These are phyloP conservation scores for Calocybe indica DNA, from an alignment of 768 basidiomycete genomes.

Conservation along the genomic window DNA sequence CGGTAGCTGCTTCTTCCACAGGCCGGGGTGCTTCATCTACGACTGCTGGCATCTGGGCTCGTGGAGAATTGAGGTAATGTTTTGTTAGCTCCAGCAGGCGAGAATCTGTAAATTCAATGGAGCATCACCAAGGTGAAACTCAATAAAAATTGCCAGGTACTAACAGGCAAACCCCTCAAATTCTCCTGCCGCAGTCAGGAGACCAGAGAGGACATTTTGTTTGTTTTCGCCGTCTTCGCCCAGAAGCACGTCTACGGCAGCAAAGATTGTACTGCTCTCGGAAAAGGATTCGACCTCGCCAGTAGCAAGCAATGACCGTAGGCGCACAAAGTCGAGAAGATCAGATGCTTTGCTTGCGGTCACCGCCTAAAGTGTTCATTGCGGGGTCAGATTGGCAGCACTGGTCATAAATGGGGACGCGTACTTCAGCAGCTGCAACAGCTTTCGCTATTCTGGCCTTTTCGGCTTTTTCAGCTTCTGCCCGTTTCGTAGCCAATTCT, in stretches of 20 bases:
- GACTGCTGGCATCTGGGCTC: not conserved
- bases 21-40: constrained; percentile 24
- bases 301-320: constrained; percentile 44
- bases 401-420: constrained; percentile 1
- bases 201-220: constrained; percentile 42
- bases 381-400: not conserved
- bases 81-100: constrained; percentile 55
- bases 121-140: constrained; percentile 1
- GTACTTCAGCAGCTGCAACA: constrained; percentile 55
- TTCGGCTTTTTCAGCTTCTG: constrained; percentile 51
- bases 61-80: constrained; percentile 46
- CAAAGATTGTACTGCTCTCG: constrained; percentile 52
- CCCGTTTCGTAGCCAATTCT: constrained; percentile 47
- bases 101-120: constrained; percentile 38
- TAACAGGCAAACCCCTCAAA: constrained; percentile 61
- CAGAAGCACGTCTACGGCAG: constrained; percentile 47
- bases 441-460: constrained; percentile 49
- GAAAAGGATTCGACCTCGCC: constrained; percentile 36
- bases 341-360: constrained; percentile 38
- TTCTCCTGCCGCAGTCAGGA: constrained; percentile 54
- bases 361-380: constrained; percentile 30
- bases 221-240: constrained; percentile 49
- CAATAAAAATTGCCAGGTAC: constrained; percentile 16
- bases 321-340: constrained; percentile 52
- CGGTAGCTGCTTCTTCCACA: constrained; percentile 21